Conservation (phyloP, 441 rosid genomes). For the Omphalea diandra region DNA sequence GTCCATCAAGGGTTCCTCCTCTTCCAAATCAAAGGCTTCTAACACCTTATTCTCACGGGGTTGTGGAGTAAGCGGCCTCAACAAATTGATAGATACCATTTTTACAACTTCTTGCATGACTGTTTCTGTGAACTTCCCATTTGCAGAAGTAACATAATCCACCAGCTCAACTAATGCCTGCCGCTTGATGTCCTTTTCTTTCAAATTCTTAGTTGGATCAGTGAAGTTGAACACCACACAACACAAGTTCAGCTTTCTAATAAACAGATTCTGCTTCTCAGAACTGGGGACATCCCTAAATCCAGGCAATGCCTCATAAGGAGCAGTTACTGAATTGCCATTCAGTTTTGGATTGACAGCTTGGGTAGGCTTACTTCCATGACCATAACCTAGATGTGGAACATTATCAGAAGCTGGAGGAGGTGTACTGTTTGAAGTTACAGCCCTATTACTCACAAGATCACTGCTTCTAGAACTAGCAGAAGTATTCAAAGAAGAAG, state of each 20-base stretch:
- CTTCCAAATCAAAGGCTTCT: slow-evolving; percentile 67
- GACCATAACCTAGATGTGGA: slow-evolving; percentile 30
- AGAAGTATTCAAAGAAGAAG: slow-evolving; percentile 29
- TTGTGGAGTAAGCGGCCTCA: slow-evolving; percentile 56
- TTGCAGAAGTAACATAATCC: slow-evolving; percentile 59
- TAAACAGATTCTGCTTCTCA: slow-evolving; percentile 57
- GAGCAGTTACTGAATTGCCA: slow-evolving; percentile 30
- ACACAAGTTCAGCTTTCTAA: slow-evolving; percentile 56
- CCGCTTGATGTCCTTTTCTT: slow-evolving; percentile 72
- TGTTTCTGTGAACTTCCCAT: slow-evolving; percentile 56
- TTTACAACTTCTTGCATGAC: slow-evolving; percentile 53
- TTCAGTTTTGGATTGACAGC: slow-evolving; percentile 27
- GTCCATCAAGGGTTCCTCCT: slow-evolving; percentile 75
- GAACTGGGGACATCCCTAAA: slow-evolving; percentile 59
- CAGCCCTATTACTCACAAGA: slow-evolving; percentile 27
- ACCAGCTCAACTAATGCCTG: slow-evolving; percentile 69
- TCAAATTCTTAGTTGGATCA: slow-evolving; percentile 59
- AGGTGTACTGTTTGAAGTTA: slow-evolving; percentile 22
- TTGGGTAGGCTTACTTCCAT: slow-evolving; percentile 42
- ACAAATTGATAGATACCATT: slow-evolving; percentile 62
- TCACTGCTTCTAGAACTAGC: slow-evolving; percentile 33
- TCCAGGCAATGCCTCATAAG: slow-evolving; percentile 58
- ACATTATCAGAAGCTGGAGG: slow-evolving; percentile 23
- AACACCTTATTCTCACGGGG: slow-evolving; percentile 58
- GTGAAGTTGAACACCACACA: slow-evolving; percentile 58